Conservation (phyloP, 1,284 basidiomycete genomes). For the Boletus semigastroideus region DNA sequence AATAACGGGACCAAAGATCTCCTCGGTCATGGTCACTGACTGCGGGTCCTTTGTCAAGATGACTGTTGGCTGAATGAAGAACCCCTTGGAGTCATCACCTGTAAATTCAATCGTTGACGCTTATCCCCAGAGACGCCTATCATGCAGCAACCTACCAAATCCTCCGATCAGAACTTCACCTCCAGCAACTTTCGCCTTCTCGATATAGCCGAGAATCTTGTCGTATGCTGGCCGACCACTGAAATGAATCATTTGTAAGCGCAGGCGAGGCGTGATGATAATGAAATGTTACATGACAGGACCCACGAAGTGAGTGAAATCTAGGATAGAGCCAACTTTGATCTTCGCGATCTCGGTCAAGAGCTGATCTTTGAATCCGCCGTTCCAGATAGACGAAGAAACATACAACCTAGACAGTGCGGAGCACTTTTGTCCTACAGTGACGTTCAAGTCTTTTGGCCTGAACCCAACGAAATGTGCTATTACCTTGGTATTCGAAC, state of each 20-base stretch:
- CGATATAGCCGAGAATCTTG: conserved; percentile 83
- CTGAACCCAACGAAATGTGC: background rate
- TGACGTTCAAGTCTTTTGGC: background rate
- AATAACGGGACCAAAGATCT: conserved; percentile 96
- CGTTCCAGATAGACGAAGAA: conserved; percentile 82
- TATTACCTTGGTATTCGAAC: conserved; percentile 92
- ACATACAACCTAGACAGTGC: conserved; percentile 93
- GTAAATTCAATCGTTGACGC: background rate
- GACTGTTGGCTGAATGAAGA: conserved; percentile 93
- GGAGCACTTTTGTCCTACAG: conserved; percentile 90
- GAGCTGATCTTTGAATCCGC: conserved; percentile 84
- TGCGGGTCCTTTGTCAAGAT: conserved; percentile 93
- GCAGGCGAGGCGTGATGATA: background rate
- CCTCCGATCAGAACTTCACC: conserved; percentile 90
- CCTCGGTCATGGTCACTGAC: conserved; percentile 90
- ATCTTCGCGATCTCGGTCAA: conserved; percentile 79
- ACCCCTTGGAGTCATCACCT: conserved; percentile 89
- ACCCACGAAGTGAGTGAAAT: conserved; percentile 90
- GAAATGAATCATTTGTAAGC: conserved; percentile 4
- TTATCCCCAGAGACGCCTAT: background rate
- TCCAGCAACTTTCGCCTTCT: conserved; percentile 87
- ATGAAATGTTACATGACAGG: conserved; percentile 79
- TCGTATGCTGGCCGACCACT: conserved; percentile 86
- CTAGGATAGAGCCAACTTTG: conserved; percentile 77
- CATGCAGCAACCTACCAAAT: conserved; percentile 45